Conservation (phyloP, 208 protist species). For the Leishmania turanica region DNA sequence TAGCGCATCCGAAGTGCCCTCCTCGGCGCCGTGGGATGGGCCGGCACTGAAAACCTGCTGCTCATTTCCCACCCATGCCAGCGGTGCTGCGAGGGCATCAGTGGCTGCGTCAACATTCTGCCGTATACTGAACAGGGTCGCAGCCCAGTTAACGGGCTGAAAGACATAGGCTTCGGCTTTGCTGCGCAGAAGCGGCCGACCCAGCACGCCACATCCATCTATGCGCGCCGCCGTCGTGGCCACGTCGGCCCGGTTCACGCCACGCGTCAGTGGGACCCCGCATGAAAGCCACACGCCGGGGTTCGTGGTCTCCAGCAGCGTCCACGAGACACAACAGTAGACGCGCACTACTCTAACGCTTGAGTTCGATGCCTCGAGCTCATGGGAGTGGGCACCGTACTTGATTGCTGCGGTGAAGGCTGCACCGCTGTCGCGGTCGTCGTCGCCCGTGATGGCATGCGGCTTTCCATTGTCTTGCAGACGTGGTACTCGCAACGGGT, state of each 20-base stretch:
- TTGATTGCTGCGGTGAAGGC: not conserved
- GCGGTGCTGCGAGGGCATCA: constrained; percentile 1
- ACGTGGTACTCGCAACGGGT: constrained; percentile 68
- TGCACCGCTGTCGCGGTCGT: constrained; percentile 9
- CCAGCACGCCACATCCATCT: constrained; percentile 51
- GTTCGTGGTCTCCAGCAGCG: constrained; percentile 37
- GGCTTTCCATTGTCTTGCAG: constrained; percentile 41
- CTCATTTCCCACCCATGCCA: not conserved
- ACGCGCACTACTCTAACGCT: constrained; percentile 28
- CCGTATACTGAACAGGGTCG: not conserved
- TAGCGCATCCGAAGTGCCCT: not conserved
- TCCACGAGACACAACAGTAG: constrained; percentile 44
- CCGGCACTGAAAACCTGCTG: not conserved
- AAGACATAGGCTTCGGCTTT: constrained; percentile 22
- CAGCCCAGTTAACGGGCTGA: constrained; percentile 21
- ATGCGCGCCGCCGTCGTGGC: constrained; percentile 22
- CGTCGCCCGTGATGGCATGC: constrained; percentile 32
- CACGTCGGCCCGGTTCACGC: constrained; percentile 21
- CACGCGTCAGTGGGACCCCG: constrained; percentile 49
- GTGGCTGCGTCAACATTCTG: not conserved
- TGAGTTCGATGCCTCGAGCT: not conserved
- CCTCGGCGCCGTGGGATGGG: not conserved
- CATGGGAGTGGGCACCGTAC: not conserved
- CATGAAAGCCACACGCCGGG: constrained; percentile 47
- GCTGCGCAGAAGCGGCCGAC: constrained; percentile 26